These are phyloP conservation scores for Aspergillus bridgeri DNA, from an alignment of 495 filamentous ascomycete species.

Conservation along the genomic window DNA sequence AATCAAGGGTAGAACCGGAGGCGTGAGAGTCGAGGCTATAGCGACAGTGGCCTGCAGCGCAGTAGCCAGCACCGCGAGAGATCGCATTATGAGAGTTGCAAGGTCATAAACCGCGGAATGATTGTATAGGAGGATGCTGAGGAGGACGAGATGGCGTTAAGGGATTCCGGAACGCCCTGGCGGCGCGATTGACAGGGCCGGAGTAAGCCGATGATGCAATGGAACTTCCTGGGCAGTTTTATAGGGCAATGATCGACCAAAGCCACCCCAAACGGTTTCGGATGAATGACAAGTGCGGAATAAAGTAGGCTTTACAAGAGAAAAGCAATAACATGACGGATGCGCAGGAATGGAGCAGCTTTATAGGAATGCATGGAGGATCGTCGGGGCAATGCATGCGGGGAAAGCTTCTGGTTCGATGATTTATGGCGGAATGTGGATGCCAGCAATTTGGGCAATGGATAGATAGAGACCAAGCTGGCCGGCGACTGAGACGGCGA, in stretches of 20 bases:
- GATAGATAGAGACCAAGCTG: background rate
- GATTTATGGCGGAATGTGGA: background rate
- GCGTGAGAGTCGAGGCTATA: slow-evolving; percentile 54
- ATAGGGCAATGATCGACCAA: background rate
- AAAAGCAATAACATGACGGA: background rate
- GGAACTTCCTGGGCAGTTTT: background rate
- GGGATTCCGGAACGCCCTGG: background rate
- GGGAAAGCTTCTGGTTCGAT: slow-evolving; percentile 8
- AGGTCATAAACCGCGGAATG: background rate
- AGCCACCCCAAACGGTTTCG: background rate
- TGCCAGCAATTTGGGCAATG: background rate
- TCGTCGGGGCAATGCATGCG: slow-evolving; percentile 1
- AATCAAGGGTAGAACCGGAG: slow-evolving; percentile 80
- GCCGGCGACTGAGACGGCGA: background rate
- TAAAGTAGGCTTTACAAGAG: background rate
- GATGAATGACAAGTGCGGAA: background rate
- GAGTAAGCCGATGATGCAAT: slow-evolving; percentile 8
- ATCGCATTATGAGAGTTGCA: slow-evolving; percentile 35
- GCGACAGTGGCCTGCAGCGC: slow-evolving; percentile 35
- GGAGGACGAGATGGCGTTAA: background rate
- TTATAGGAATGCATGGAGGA: background rate
- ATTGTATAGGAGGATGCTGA: background rate
- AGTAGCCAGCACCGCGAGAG: slow-evolving; percentile 32
- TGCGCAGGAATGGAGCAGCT: background rate
- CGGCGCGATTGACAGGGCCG: background rate